Percentiles rank a stretch among this genome's conserved stretches.
phyloP scores from a whole-genome alignment of 805 yeast genomes.

The Teunomyces aglyptinius region DNA sequence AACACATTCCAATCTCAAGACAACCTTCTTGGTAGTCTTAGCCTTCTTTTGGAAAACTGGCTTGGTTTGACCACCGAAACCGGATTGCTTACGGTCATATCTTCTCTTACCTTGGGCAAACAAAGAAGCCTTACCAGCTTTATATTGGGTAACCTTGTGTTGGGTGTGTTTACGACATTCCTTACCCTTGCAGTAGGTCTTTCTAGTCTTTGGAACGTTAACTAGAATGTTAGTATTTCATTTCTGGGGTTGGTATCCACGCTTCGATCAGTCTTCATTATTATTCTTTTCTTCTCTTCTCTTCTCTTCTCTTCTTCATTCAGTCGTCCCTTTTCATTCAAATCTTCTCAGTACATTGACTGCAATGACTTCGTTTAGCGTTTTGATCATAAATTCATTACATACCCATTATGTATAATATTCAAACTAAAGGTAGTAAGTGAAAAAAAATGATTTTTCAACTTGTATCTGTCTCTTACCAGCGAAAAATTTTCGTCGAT shows the following conservation, averaged over 20 bases:
- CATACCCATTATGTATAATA: conserved; percentile 25
- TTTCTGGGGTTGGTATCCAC: too few relatives aligned
- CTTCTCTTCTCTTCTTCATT: background rate
- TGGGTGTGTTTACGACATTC: conserved; percentile 99
- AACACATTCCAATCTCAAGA: conserved; percentile 98
- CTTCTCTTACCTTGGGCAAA: conserved; percentile 99
- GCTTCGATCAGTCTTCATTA: background rate
- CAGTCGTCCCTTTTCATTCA: background rate
- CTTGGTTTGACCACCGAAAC: conserved; percentile 99
- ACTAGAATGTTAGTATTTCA: conserved; percentile 49
- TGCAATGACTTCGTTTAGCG: background rate
- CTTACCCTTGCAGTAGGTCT: conserved; percentile 99
- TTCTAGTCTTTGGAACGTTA: conserved; percentile 99
- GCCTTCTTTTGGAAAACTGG: conserved; percentile 99
- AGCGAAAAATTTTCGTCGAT: conserved; percentile 5
- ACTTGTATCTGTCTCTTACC: conserved; percentile 2
- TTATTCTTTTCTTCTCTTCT: background rate
- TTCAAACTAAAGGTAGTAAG: conserved; percentile 6
- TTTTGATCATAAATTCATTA: conserved; percentile 2
- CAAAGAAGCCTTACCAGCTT: conserved; percentile 99
- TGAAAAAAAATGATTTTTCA: conserved; percentile 1
- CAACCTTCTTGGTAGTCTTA: conserved; percentile 99
- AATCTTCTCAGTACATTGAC: background rate
- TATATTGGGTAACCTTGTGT: conserved; percentile 99
- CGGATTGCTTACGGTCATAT: conserved; percentile 99